Evolutionary conservation across 2,329 filamentous ascomycete species (phyloP).

Genomic region (Blastomyces percursus): DNA sequence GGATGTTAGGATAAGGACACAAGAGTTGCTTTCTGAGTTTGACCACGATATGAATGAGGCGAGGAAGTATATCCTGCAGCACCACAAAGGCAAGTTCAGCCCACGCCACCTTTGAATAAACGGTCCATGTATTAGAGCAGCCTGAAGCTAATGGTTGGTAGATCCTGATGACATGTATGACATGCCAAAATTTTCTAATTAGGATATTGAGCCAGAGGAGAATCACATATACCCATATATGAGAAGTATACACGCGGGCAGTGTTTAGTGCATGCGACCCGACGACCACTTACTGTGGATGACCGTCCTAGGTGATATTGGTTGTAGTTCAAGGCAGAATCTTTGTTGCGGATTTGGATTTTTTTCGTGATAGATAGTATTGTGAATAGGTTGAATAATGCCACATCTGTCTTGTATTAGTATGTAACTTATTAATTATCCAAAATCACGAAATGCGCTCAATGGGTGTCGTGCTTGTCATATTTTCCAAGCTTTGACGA

Average conservation of each 20-base stretch:
- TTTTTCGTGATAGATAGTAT: not conserved
- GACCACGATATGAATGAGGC: conserved; percentile 40
- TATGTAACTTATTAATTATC: not conserved
- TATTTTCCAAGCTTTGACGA: not conserved
- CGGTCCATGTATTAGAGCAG: not conserved
- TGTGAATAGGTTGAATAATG: not conserved
- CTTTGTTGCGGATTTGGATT: not conserved
- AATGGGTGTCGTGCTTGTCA: not conserved
- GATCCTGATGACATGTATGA: conserved; percentile 46
- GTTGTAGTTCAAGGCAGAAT: not conserved
- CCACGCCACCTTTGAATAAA: conserved; percentile 4
- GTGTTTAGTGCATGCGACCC: not conserved
- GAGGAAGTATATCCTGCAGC: conserved; percentile 41
- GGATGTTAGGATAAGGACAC: conserved; percentile 36
- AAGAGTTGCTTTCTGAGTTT: conserved; percentile 40
- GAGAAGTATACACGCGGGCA: no score
- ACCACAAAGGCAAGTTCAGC: conserved; percentile 41
- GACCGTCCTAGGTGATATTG: not conserved
- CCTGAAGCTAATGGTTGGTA: conserved; percentile 15
- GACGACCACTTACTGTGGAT: not conserved
- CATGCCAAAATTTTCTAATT: conserved; percentile 32
- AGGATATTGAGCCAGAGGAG: not conserved
- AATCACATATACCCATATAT: not conserved
- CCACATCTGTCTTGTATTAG: not conserved
- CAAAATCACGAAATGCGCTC: not conserved